Evolutionary conservation across 1,284 basidiomycete genomes (phyloP), one percentile per base, ranked within the genome.

Genomic region (Laetiporus sulphureus): DNA sequence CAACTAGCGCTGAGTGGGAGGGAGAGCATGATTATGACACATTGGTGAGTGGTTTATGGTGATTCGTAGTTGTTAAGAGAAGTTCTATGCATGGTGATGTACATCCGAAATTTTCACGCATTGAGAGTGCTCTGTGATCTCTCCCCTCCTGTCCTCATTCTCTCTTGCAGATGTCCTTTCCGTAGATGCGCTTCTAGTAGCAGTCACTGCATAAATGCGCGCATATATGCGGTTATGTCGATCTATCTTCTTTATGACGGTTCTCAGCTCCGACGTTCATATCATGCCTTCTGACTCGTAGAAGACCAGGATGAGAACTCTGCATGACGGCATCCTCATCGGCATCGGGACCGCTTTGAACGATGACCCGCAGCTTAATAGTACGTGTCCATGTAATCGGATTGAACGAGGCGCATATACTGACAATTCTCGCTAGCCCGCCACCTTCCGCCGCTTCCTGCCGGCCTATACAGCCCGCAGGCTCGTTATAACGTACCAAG

Each of bases 21-120:
- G 27, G 89, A 96, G 57, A 94, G 89, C 60, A 88, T 95, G 85
- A 55, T 79, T 34, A 92, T 99, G 88, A 98, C 95, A 11, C 95
- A 98, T 62, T 87, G 85, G 91, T 92, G 68, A 48, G 68, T 46
- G 19, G n/a, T 27, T 27, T 8, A 13, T 27, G 25, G 25, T 27
- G 25, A n/a, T n/a, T n/a, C n/a, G n/a, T n/a, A n/a, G n/a, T n/a
- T n/a, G n/a, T n/a, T n/a, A n/a, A n/a, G n/a, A n/a, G n/a, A n/a
- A n/a, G n/a, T n/a, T n/a, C n/a, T n/a, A n/a, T 5, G 12, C n/a
- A 21, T 18, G 23, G 8, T 29, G 8, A 10, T 8, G 27, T 10
- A 5, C n/a, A n/a, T n/a, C n/a, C n/a, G n/a, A n/a, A n/a, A n/a
- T n/a, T n/a, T n/a, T n/a, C n/a, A n/a, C n/a, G n/a, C n/a, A n/a